Evolutionary conservation across 2,329 filamentous ascomycete species (phyloP).

Genomic region (Xylaria sp.): DNA sequence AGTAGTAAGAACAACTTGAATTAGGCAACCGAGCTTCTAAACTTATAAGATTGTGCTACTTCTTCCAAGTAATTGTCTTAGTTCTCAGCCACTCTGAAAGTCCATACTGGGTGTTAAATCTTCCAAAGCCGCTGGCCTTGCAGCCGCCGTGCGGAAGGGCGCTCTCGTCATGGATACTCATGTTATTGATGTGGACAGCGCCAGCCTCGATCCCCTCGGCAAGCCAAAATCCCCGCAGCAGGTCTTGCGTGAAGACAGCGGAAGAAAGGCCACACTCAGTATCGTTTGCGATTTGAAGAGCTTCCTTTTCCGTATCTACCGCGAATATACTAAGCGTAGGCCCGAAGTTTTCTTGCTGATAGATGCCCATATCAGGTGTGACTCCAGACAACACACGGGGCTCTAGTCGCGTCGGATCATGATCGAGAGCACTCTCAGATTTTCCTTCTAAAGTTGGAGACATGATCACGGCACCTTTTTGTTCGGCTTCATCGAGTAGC

Average conservation of each 20-base stretch:
- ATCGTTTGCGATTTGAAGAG: constrained; percentile 71
- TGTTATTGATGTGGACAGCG: constrained; percentile 55
- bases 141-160: constrained; percentile 55
- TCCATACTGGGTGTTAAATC: constrained; percentile 49
- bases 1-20: too few relatives aligned
- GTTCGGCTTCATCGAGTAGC: constrained; percentile 53
- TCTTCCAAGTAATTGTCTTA: constrained; percentile 48
- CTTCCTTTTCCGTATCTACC: constrained; percentile 69
- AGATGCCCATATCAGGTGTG: constrained; percentile 72
- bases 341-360: constrained; percentile 72
- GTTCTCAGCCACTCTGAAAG: constrained; percentile 46
- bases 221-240: constrained; percentile 62
- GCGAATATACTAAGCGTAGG: constrained; percentile 69
- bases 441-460: not conserved
- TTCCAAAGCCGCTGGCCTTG: constrained; percentile 54
- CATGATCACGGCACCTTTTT: constrained; percentile 58
- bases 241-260: constrained; percentile 70
- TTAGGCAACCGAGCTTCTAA: not conserved
- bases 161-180: constrained; percentile 55
- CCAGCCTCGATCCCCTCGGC: constrained; percentile 66
- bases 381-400: constrained; percentile 70
- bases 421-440: not conserved
- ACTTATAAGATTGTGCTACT: constrained; percentile 25
- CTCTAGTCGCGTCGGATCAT: constrained; percentile 54
- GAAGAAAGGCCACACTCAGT: constrained; percentile 73